Conservation (phyloP, 2,329 filamentous ascomycete genomes). For the Ceratocystis cubensis region DNA sequence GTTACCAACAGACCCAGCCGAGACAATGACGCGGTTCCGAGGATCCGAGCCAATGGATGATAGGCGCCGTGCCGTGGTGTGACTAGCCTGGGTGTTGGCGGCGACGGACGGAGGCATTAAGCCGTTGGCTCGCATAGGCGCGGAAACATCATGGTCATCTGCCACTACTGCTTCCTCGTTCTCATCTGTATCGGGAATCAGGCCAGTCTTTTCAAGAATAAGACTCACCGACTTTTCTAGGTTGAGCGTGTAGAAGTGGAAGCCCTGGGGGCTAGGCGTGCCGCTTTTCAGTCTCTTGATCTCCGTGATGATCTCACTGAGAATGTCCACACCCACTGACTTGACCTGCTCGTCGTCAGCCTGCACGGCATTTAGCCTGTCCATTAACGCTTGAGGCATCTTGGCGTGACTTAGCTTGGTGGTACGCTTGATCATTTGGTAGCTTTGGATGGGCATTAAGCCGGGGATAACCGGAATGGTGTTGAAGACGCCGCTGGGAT, state of each 20-base stretch:
- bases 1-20: conserved; percentile 45
- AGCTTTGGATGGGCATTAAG: conserved; percentile 95
- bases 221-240: conserved; percentile 92
- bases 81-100: conserved; percentile 28
- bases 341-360: conserved; percentile 74
- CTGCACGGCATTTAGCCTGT: conserved; percentile 58
- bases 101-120: conserved; percentile 36
- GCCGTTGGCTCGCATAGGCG: conserved; percentile 30
- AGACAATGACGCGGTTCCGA: conserved; percentile 76
- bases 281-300: conserved; percentile 42
- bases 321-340: conserved; percentile 63
- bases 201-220: conserved; percentile 70
- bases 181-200: conserved; percentile 50
- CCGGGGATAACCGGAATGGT: conserved; percentile 83
- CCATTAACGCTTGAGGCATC: conserved; percentile 58
- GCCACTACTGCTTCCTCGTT: conserved; percentile 31
- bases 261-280: conserved; percentile 48
- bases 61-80: conserved; percentile 43
- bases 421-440: conserved; percentile 85
- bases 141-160: conserved; percentile 17
- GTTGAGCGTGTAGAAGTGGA: conserved; percentile 97
- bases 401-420: conserved; percentile 88
- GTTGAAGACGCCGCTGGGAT: conserved; percentile 76
- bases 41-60: conserved; percentile 76
- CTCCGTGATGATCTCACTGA: conserved; percentile 71